Evolutionary conservation across 208 protist species (phyloP), one percentile per base, ranked within the genome.

Genomic region (Strigomonas oncopelti): DNA sequence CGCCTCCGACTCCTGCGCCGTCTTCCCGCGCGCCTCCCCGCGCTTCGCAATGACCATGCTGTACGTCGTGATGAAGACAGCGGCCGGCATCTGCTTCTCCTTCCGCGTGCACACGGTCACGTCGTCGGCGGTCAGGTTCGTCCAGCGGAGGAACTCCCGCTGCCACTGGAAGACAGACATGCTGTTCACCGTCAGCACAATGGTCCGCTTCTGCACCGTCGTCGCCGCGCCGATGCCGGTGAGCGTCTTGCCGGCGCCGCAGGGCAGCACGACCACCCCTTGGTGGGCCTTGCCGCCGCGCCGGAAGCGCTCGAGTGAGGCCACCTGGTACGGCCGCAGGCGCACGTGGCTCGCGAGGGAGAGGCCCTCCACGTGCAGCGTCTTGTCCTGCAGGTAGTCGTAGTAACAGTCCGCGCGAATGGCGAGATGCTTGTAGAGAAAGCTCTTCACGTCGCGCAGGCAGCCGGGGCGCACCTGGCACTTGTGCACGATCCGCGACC

Each of bases 211-310:
- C 64, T 98, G 94, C 59, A 99, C 77, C 7, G 90, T 98, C 27
- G 77, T 81, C 1, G 92, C 88, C 0, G 97, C 97, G 5, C 95
- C 97, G 58, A 99, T 98, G n/a, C 98, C 99, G 14, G 98, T 98
- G 11, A 99, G 88, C 18, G 98, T 99, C 81, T 99, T 99, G 52
- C 99, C 99, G 3, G 98, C 97, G 27, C 99, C 99, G 81, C 99
- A 99, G 25, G 99, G 98, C 5, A 99, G 88, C 42, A 99, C 98
- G 67, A 99, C 96, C 22, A 99, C 94, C 22, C 98, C 98, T 51
- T 91, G 89, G 67, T 96, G 88, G 13, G 95, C 92, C 69, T 91
- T 92, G 48, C 80, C 74, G 8, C 86, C 88, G 24, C 81, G 74
- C 7, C 80, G 78, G 76, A 96, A 96, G 5, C 88, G 80, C 64